Evolutionary conservation across 2,329 filamentous ascomycete genomes (phyloP).

Genomic region (Exophiala lecanii-corni): DNA sequence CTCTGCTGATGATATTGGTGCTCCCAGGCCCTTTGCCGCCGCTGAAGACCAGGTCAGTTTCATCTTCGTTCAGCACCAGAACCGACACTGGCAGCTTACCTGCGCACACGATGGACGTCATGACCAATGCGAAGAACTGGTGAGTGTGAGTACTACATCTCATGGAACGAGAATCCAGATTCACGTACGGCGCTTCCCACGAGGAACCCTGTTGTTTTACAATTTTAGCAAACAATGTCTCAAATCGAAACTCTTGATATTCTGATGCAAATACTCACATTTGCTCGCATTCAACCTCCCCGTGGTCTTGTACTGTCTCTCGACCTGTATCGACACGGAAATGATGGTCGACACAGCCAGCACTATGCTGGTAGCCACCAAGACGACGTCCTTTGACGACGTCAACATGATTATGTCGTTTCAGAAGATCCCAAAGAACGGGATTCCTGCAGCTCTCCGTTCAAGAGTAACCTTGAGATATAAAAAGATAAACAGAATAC

Average conservation of each 20-base stretch:
- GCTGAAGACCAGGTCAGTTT: too few relatives aligned
- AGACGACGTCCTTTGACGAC: conserved; percentile 14
- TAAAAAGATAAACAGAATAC: background rate
- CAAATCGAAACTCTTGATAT: too few relatives aligned
- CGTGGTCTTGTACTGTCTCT: conserved; percentile 14
- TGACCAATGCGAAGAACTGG: conserved; percentile 21
- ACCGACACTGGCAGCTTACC: conserved; percentile 6
- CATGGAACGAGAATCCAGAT: too few relatives aligned
- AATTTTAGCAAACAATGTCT: too few relatives aligned
- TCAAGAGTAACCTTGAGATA: conserved; percentile 8
- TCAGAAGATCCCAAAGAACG: conserved; percentile 2
- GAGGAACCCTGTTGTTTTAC: conserved; percentile 20
- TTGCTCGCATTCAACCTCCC: conserved; percentile 18
- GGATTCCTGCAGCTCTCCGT: conserved; percentile 9
- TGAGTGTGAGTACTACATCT: too few relatives aligned
- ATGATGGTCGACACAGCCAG: conserved; percentile 19
- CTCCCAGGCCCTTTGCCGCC: conserved; percentile 20
- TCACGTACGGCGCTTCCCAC: conserved; percentile 15
- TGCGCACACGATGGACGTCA: conserved; percentile 18
- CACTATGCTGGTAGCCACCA: conserved; percentile 20
- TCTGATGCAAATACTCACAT: too few relatives aligned
- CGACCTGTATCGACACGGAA: conserved; percentile 16
- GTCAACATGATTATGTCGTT: conserved; percentile 14
- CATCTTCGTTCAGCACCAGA: too few relatives aligned
- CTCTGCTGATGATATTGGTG: conserved; percentile 13